Evolutionary conservation across 2,329 filamentous ascomycete species (phyloP), one percentile per base, ranked within the genome.

Genomic region (Endothia cerciana): DNA sequence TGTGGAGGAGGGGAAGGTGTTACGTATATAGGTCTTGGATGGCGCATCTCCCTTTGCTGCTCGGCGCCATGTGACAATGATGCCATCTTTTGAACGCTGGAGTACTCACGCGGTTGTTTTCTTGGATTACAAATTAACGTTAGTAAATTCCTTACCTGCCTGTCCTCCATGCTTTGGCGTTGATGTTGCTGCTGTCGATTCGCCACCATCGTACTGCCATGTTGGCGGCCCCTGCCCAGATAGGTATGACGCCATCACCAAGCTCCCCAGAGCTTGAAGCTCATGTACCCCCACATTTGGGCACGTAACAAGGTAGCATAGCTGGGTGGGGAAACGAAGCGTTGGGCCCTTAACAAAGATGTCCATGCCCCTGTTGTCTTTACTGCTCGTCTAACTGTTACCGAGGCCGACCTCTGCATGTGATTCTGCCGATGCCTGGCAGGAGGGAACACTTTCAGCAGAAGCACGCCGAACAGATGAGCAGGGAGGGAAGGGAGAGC

Each of bases 71-170:
- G 28, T 11, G 38, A 61, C 51, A 30, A 55, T 60, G 64, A 63
- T 65, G 64, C 60, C 64, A 65, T 63, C 43, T 6, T n/a, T 60
- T 56, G 38, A 40, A 43, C 43, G 55, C 60, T 63, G 53, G n/a
- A 65, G 51, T 53, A 63, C 59, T 47, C 25, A 41, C 60, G 33
- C 33, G 33, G 33, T 10, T 36, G 33, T 5, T 5, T 36, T 36
- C 33, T 36, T n/a, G n/a, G n/a, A n/a, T n/a, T n/a, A n/a, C n/a
- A n/a, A 36, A 36, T 36, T 36, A 10, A 36, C 33, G 10, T 36
- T 7, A 36, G 33, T 36, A 36, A n/a, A n/a, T n/a, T n/a, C n/a
- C 33, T 36, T 15, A 17, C 25, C 47, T 13, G 3, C 10, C 47
- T 51, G 13, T 15, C 13, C 25, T 28, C 25, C 13, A 28, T 36